phyloP scores from a whole-genome alignment of 805 yeast genomes.

The Yarrowia sp. region DNA sequence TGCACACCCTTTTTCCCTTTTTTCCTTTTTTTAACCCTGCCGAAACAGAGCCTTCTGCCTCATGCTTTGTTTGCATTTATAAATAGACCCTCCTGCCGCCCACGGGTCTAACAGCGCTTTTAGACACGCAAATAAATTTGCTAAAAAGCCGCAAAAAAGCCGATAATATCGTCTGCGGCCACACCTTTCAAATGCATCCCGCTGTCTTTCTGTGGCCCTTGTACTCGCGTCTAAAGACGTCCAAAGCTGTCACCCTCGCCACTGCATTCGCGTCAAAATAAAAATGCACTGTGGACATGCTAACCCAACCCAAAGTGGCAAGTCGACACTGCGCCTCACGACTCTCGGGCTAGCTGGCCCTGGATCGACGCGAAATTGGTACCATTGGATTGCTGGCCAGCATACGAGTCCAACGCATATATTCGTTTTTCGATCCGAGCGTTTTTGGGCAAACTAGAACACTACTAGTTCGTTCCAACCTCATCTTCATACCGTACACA shows the following conservation, averaged over 20 bases:
- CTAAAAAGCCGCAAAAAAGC: not conserved
- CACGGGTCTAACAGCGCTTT: not conserved
- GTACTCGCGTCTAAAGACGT: not conserved
- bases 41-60: slow-evolving; percentile 1
- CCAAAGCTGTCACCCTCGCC: not conserved
- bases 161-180: not conserved
- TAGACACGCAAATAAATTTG: too few species aligned
- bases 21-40: not conserved
- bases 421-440: not conserved
- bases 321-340: slow-evolving; percentile 5
- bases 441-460: not conserved
- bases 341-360: not conserved
- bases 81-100: not conserved
- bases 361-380: not conserved
- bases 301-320: slow-evolving; percentile 4
- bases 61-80: slow-evolving; percentile 8
- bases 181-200: too few species aligned
- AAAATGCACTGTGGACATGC: not conserved
- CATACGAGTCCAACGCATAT: not conserved
- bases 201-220: not conserved
- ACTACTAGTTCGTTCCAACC: too few species aligned
- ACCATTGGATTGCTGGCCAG: not conserved
- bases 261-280: slow-evolving; percentile 9
- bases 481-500: too few species aligned
- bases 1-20: not conserved